A percentile compares a stretch with the other conserved stretches of the same genome.
Evolutionary conservation across 352 stramenopile species (phyloP).

Genomic region (Blastocystis sp.): DNA sequence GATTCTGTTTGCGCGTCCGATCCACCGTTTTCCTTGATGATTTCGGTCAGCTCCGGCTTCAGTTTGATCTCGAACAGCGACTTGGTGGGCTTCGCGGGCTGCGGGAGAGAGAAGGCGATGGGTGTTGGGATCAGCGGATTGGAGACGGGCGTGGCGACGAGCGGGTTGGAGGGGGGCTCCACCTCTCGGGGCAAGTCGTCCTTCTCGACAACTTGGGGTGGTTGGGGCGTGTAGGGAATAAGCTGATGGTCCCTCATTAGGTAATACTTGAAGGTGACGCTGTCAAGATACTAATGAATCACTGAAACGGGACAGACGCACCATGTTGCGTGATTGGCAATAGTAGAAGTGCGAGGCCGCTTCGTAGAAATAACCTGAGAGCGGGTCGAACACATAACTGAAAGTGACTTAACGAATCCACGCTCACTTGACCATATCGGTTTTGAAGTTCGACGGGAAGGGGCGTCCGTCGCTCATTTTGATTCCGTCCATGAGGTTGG

Average conservation of each 20-base stretch:
- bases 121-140: background rate
- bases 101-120: background rate
- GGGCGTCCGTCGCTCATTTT: constrained; percentile 22
- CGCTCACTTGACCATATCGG: background rate
- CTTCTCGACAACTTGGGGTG: background rate
- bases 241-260: constrained; percentile 17
- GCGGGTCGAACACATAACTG: constrained; percentile 24
- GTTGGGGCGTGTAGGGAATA: constrained; percentile 17
- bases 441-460: constrained; percentile 17
- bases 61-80: background rate
- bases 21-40: background rate
- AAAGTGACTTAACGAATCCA: background rate
- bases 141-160: background rate
- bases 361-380: constrained; percentile 31
- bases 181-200: background rate
- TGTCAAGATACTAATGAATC: constrained; percentile 56
- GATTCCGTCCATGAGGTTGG: background rate
- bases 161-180: background rate
- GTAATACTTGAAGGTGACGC: constrained; percentile 23
- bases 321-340: background rate
- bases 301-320: background rate
- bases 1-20: constrained; percentile 18
- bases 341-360: constrained; percentile 43
- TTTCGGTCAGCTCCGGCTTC: background rate
- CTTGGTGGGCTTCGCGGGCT: background rate